phyloP scores from a whole-genome alignment of 805 yeast genomes.

The Pichia thaimueangensis region DNA sequence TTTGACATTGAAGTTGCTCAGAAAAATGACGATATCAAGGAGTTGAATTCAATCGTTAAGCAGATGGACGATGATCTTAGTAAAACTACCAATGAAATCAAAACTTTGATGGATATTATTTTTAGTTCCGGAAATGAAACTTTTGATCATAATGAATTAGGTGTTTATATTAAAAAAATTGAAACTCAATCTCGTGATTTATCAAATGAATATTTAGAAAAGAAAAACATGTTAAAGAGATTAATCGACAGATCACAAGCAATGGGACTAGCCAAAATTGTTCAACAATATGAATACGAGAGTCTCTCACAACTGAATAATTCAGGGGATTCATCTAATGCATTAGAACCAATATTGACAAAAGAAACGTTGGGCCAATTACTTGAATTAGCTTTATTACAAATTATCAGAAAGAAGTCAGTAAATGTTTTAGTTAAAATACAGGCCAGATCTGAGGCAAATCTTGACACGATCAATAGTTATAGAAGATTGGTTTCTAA shows the following conservation, averaged over 20 bases:
- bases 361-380: slow-evolving; percentile 18
- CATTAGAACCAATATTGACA: slow-evolving; percentile 10
- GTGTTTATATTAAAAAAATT: slow-evolving; percentile 16
- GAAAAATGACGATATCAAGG: slow-evolving; percentile 32
- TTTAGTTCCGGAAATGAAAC: slow-evolving; percentile 3
- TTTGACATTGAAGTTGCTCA: slow-evolving; percentile 49
- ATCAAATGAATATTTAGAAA: slow-evolving; percentile 15
- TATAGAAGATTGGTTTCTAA: slow-evolving; percentile 63
- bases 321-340: slow-evolving; percentile 19
- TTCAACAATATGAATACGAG: slow-evolving; percentile 33
- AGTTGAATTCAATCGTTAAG: slow-evolving; percentile 21
- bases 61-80: slow-evolving; percentile 30
- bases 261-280: slow-evolving; percentile 36
- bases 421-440: slow-evolving; percentile 38
- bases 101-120: slow-evolving; percentile 8
- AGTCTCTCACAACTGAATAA: slow-evolving; percentile 16
- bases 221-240: slow-evolving; percentile 18
- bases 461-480: slow-evolving; percentile 53
- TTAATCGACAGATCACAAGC: slow-evolving; percentile 39
- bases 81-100: slow-evolving; percentile 26
- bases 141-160: slow-evolving; percentile 16
- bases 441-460: slow-evolving; percentile 34
- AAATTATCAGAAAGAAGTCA: slow-evolving; percentile 47
- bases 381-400: slow-evolving; percentile 45
- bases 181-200: slow-evolving; percentile 15